Conservation (phyloP, 2,329 filamentous ascomycete genomes). For the Didymella glomerata region DNA sequence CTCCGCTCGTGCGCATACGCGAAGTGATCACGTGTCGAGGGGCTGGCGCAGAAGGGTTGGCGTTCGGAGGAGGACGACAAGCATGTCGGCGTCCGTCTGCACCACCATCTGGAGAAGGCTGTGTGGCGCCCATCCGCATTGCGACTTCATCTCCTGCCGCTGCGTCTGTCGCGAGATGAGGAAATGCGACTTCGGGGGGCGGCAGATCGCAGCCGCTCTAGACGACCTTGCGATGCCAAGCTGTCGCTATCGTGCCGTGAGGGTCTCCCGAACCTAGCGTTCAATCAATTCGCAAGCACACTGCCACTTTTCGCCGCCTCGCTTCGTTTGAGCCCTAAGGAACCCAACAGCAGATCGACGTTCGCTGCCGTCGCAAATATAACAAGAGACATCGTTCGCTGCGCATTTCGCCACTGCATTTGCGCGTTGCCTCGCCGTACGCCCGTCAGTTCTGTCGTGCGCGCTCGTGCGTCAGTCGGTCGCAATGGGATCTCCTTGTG, state of each 20-base stretch:
- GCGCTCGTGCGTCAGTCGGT: constrained; percentile 43
- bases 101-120: neutral
- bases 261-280: constrained; percentile 31
- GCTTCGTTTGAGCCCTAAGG: constrained; percentile 20
- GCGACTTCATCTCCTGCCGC: constrained; percentile 28
- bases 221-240: constrained; percentile 34
- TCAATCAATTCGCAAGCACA: constrained; percentile 13
- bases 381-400: constrained; percentile 16
- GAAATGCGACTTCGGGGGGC: constrained; percentile 35
- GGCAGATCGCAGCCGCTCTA: constrained; percentile 39
- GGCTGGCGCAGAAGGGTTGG: constrained; percentile 3
- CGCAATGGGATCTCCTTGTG: constrained; percentile 43
- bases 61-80: constrained; percentile 6
- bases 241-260: constrained; percentile 29
- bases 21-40: constrained; percentile 14
- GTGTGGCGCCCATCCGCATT: constrained; percentile 26
- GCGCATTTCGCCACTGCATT: constrained; percentile 28
- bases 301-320: constrained; percentile 29
- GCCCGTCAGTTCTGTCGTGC: constrained; percentile 36
- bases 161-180: constrained; percentile 39
- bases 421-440: constrained; percentile 33
- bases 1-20: constrained; percentile 10
- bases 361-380: constrained; percentile 17
- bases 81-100: constrained; percentile 13
- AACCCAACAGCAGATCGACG: constrained; percentile 14